A percentile compares a stretch with the other conserved stretches of the same genome.
Conservation (phyloP, 2,329 filamentous ascomycete species). For the Chaetomium olivaceum region DNA sequence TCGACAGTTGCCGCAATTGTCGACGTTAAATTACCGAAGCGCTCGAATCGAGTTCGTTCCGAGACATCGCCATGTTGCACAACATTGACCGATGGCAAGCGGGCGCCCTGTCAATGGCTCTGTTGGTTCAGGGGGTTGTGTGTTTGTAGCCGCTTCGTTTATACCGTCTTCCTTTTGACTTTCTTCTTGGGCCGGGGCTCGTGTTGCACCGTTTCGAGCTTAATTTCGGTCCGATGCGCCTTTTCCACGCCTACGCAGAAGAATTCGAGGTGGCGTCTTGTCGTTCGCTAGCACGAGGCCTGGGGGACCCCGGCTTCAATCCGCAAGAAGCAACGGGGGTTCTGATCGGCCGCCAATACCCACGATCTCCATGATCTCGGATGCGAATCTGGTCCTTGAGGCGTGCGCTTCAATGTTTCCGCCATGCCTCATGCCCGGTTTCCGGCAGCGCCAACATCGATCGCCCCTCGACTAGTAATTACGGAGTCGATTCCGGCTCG, state of each 20-base stretch:
- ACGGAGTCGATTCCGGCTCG: conserved; percentile 1
- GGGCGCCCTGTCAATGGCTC: background rate
- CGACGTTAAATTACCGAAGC: background rate
- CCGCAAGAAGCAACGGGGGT: conserved; percentile 3
- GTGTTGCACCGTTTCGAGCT: background rate
- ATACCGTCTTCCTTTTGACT: too few species aligned
- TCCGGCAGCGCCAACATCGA: background rate
- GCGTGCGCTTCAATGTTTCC: background rate
- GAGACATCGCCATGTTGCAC: conserved; percentile 1
- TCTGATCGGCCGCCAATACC: background rate
- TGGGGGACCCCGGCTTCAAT: background rate
- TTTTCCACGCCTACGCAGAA: background rate
- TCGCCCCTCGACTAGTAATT: background rate
- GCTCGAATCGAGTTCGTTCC: conserved; percentile 1
- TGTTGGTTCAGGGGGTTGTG: background rate
- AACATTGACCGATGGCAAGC: conserved; percentile 8
- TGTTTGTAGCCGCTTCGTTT: background rate
- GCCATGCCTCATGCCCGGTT: background rate
- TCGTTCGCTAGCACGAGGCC: background rate
- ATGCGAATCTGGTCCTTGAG: background rate
- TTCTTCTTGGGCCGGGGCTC: background rate
- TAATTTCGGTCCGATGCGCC: background rate
- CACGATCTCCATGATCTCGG: conserved; percentile 5
- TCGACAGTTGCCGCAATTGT: conserved; percentile 10
- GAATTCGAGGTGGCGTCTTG: background rate